Conservation (phyloP, 345 rosid species). For the Linum tenue region DNA sequence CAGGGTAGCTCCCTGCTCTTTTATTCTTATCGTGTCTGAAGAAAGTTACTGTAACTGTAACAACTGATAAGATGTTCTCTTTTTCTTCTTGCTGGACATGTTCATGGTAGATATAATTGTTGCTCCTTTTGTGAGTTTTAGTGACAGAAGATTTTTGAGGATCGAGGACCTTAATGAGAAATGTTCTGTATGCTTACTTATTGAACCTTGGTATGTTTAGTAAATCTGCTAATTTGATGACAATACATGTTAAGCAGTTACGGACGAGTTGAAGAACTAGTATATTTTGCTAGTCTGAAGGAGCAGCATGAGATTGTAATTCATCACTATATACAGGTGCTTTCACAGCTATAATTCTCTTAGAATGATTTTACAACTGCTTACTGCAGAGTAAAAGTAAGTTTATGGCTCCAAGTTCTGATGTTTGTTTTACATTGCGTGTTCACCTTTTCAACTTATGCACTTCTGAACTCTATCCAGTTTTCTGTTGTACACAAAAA, state of each 20-base stretch:
- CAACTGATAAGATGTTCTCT: neutral
- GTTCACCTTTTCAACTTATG: no score
- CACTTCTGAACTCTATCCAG: no score
- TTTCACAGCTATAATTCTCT: neutral
- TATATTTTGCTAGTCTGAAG: slow-evolving; percentile 90
- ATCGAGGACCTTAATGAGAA: neutral
- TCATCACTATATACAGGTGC: slow-evolving; percentile 87
- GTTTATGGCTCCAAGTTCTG: no score
- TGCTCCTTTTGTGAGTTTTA: neutral
- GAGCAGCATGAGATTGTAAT: slow-evolving; percentile 88
- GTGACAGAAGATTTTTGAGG: neutral
- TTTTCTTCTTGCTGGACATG: neutral
- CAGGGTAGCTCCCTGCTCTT: neutral
- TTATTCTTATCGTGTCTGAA: neutral
- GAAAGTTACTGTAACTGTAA: neutral
- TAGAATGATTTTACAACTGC: neutral
- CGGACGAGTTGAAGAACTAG: slow-evolving; percentile 93
- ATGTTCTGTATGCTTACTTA: neutral
- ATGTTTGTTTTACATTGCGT: no score
- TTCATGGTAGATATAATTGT: neutral
- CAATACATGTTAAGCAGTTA: slow-evolving; percentile 42
- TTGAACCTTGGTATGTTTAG: neutral
- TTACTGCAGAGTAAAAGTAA: no score
- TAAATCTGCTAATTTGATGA: neutral
- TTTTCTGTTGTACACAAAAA: no score